These are phyloP conservation scores for Arctium minus DNA, from an alignment of 129 eudicot species.

Conservation along the genomic window DNA sequence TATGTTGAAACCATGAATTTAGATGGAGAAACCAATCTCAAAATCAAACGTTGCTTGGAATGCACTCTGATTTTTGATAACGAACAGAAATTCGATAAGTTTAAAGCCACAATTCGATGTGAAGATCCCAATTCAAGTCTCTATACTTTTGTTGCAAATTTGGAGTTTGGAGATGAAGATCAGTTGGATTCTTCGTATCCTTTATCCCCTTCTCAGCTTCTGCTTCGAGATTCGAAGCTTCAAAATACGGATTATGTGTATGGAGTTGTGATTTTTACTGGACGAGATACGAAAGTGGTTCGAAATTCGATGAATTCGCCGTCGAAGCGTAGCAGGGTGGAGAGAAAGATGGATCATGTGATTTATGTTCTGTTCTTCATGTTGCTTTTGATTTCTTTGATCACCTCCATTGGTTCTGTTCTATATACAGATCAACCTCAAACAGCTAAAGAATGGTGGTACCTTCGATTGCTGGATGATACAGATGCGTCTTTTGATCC, in stretches of 20 bases:
- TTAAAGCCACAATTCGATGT: constrained; percentile 38
- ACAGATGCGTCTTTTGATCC: constrained; percentile 43
- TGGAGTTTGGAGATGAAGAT: constrained; percentile 37
- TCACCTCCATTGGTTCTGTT: constrained; percentile 43
- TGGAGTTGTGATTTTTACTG: constrained; percentile 47
- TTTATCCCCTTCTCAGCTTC: constrained; percentile 38
- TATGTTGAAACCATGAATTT: constrained; percentile 59
- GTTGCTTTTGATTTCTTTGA: constrained; percentile 42
- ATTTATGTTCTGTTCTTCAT: constrained; percentile 45
- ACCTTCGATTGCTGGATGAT: constrained; percentile 28
- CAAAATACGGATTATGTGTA: constrained; percentile 47
- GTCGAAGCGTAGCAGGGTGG: constrained; percentile 48
- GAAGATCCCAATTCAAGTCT: constrained; percentile 58
- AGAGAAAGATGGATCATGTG: constrained; percentile 49
- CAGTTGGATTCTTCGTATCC: constrained; percentile 13
- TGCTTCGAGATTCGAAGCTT: constrained; percentile 51
- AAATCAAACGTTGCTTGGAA: constrained; percentile 53
- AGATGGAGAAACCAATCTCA: constrained; percentile 57
- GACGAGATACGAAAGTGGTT: constrained; percentile 52
- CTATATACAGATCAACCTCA: constrained; percentile 24
- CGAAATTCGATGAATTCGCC: constrained; percentile 49
- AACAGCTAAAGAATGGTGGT: constrained; percentile 41
- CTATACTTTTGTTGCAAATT: constrained; percentile 50
- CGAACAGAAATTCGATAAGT: constrained; percentile 23
- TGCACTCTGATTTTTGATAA: constrained; percentile 35